Percentiles rank a stretch among this genome's conserved stretches.
Conservation (phyloP, 2,329 filamentous ascomycete species). For the Mycosphaerella sp. region DNA sequence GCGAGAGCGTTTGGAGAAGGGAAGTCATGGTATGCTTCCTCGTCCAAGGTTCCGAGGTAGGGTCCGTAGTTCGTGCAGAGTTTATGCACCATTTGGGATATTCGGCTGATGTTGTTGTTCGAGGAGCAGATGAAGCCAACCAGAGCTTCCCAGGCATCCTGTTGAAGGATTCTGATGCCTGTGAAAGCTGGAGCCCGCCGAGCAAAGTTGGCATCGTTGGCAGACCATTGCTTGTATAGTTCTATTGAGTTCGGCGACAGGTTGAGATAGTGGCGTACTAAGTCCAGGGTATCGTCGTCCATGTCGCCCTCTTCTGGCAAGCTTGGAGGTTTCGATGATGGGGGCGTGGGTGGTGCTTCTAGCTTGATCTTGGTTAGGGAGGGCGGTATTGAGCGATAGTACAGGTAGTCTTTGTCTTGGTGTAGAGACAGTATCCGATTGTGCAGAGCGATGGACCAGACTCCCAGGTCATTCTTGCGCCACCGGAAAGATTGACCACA, state of each 20-base stretch:
- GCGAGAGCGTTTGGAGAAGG: conserved; percentile 69
- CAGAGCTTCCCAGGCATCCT: conserved; percentile 93
- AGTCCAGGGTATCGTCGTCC: conserved; percentile 49
- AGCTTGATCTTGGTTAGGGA: conserved; percentile 27
- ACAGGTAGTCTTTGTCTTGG: conserved; percentile 70
- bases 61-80: conserved; percentile 80
- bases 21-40: conserved; percentile 69
- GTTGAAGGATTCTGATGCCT: conserved; percentile 84
- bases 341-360: conserved; percentile 33
- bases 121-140: conserved; percentile 96
- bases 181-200: conserved; percentile 80
- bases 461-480: conserved; percentile 69
- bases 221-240: conserved; percentile 83
- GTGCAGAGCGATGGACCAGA: conserved; percentile 84
- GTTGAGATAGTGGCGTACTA: conserved; percentile 83
- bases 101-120: conserved; percentile 95
- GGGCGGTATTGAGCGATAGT: conserved; percentile 68
- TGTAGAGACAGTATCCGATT: conserved; percentile 78
- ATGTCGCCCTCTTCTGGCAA: conserved; percentile 41
- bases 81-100: conserved; percentile 95
- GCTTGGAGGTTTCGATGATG: conserved; percentile 35
- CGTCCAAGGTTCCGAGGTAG: conserved; percentile 61
- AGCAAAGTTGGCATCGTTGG: conserved; percentile 78
- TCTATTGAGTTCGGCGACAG: conserved; percentile 66
- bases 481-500: conserved; percentile 95